Evolutionary conservation across 257 asterid species (phyloP).

Genomic region (Echium plantagineum): DNA sequence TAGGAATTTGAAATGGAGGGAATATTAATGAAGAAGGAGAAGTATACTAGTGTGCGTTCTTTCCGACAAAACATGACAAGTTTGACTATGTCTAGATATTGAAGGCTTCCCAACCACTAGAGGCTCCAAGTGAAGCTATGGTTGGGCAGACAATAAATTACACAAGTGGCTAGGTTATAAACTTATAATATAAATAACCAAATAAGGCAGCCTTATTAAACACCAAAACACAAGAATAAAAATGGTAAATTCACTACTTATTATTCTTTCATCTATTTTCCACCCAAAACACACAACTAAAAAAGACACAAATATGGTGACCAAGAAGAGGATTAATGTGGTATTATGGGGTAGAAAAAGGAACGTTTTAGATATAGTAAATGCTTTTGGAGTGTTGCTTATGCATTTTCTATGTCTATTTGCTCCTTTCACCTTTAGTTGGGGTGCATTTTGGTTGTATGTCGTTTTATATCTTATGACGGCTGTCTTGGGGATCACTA

Average conservation of each 20-base stretch:
- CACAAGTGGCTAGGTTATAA: no score
- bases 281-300: background rate
- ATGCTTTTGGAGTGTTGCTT: conserved; percentile 21
- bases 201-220: background rate
- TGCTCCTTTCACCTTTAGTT: conserved; percentile 63
- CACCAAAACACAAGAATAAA: background rate
- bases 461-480: conserved; percentile 44
- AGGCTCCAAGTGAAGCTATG: no score
- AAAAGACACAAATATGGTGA: conserved; percentile 46
- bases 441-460: conserved; percentile 43
- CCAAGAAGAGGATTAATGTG: background rate
- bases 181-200: background rate
- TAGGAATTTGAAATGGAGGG: no score
- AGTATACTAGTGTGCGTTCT: no score
- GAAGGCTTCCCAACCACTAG: no score
- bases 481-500: conserved; percentile 69
- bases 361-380: conserved; percentile 4
- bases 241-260: background rate
- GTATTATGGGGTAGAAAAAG: background rate
- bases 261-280: background rate
- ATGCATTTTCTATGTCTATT: conserved; percentile 52
- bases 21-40: no score
- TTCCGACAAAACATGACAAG: no score
- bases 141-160: no score
- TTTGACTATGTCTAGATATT: no score